Conservation (phyloP, 148 eudicot species). For the Nepenthes gracilis region DNA sequence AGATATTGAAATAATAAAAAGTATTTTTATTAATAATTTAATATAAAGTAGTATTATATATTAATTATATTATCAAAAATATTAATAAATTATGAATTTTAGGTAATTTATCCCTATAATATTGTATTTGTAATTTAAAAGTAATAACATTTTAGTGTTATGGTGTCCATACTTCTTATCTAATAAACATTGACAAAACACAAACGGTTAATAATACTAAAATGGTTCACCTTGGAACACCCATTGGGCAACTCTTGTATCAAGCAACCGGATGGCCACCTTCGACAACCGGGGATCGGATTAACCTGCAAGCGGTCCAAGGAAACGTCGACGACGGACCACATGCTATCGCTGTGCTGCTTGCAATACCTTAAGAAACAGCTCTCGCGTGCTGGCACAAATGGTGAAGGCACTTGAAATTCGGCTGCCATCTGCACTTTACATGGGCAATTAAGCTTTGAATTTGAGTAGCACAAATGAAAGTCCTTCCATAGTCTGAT, state of each 20-base stretch:
- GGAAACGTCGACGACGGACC: conserved; percentile 83
- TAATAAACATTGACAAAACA: no score
- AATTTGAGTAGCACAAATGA: not conserved
- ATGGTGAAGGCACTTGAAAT: conserved; percentile 70
- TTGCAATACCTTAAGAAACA: conserved; percentile 75
- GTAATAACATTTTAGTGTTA: no score
- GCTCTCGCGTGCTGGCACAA: conserved; percentile 71
- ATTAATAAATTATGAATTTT: no score
- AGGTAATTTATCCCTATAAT: no score
- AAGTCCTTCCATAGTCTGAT: not conserved
- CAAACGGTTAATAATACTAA: no score
- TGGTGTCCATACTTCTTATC: no score
- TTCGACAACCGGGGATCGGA: conserved; percentile 15
- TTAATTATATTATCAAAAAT: not conserved
- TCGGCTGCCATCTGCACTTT: conserved; percentile 59
- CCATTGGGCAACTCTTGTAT: conserved; percentile 77
- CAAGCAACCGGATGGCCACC: conserved; percentile 80
- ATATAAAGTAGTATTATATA: no score
- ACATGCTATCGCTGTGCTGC: conserved; percentile 54
- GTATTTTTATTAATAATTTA: no score
- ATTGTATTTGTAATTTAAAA: no score
- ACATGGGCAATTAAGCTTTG: no score
- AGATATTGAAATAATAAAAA: no score
- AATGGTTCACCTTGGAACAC: conserved; percentile 48
- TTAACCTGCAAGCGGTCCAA: conserved; percentile 47